Evolutionary conservation across 257 asterid species (phyloP).

Genomic region (Cruciata laevipes): DNA sequence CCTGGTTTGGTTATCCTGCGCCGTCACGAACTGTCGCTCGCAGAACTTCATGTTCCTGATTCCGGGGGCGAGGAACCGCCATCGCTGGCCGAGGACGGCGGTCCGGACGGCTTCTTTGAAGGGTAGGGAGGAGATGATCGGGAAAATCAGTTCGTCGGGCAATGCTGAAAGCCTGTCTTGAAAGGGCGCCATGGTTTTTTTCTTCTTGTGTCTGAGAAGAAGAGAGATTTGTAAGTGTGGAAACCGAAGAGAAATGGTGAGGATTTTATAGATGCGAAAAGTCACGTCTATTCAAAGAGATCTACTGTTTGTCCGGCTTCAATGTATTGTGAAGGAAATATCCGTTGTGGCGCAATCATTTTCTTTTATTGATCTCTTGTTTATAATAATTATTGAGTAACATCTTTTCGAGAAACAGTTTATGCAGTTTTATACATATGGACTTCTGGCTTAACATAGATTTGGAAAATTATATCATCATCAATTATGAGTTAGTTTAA

Average conservation of each 20-base stretch:
- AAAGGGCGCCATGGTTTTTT: neutral
- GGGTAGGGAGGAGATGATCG: constrained; percentile 7
- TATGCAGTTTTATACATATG: too few species aligned
- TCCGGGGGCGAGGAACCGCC: constrained; percentile 8
- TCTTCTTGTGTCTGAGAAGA: neutral
- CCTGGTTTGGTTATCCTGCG: neutral
- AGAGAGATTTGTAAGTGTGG: too few species aligned
- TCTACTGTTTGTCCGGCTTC: too few species aligned
- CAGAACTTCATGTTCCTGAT: constrained; percentile 21
- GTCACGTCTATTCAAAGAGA: neutral
- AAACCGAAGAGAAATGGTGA: too few species aligned
- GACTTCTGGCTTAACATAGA: too few species aligned
- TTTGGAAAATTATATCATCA: too few species aligned
- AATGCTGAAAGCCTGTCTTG: neutral
- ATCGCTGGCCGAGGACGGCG: neutral
- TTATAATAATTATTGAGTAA: too few species aligned
- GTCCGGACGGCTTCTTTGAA: constrained; percentile 19
- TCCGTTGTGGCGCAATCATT: too few species aligned
- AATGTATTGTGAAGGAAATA: too few species aligned
- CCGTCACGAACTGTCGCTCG: constrained; percentile 13
- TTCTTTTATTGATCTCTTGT: too few species aligned
- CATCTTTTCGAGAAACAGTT: too few species aligned
- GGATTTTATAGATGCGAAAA: neutral
- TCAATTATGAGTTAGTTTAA: too few species aligned
- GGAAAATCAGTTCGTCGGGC: constrained; percentile 3